Evolutionary conservation across 2,329 filamentous ascomycete species (phyloP), one percentile per base, ranked within the genome.

Genomic region (Fusarium sp.): DNA sequence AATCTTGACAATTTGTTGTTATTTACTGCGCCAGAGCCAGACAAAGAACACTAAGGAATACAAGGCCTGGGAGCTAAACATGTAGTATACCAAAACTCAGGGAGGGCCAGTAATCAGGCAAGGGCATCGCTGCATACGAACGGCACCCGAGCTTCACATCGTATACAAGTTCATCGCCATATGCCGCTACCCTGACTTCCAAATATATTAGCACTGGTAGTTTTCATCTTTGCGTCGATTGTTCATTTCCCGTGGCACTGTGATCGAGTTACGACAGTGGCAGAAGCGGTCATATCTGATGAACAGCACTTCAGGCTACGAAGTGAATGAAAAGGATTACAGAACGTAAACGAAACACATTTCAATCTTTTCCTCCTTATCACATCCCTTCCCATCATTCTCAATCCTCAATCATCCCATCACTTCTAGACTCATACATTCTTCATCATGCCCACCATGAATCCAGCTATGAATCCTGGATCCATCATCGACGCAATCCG

Each of bases 101-200:
- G 17, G 20, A n/a, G 14, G 2, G 2, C 7, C 8, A 11, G 7
- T 22, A 39, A 28, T 24, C 9, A 18, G 24, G 3, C 24, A 13
- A 18, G 34, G 20, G 6, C 4, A n/a, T 41, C 4, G 34, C n/a
- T 36, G 9, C 7, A 26, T 26, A 17, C 13, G 32, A 20, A 52
- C n/a, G 18, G 6, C 8, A 52, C 14, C 9, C 47, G 20, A 17
- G 7, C 47, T 8, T 30, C 28, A 30, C 8, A n/a, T 30, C 13
- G 26, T 2, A 9, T 8, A 26, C 5, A 20, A 4, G 50, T 36
- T 26, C 32, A 7, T 22, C 13, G 0, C 12, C 5, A 36, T 6
- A 26, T 52, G 13, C 17, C 30, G 4, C 4, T 52, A 12, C 2
- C 8, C 15, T 5, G 8, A 11, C 5, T 24, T 6, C 0, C 0